phyloP scores from a whole-genome alignment of 257 asterid species.

The Salvia rosmarinus region DNA sequence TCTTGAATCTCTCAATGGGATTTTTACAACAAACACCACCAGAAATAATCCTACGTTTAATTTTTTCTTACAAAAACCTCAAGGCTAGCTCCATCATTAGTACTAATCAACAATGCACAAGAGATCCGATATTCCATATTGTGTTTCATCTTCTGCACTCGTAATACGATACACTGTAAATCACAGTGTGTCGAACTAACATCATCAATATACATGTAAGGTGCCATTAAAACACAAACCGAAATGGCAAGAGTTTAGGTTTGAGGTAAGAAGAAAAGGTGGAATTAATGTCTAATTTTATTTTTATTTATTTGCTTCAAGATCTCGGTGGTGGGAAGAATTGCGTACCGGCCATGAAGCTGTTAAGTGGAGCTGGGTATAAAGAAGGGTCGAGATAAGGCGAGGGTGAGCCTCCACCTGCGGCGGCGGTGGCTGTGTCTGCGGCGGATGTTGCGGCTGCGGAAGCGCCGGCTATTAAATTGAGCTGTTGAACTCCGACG shows the following conservation, averaged over 20 bases:
- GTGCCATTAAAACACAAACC: not conserved
- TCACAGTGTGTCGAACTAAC: not conserved
- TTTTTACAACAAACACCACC: constrained; percentile 34
- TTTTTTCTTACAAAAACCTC: constrained; percentile 17
- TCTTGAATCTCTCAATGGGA: constrained; percentile 37
- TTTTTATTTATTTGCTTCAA: constrained; percentile 15
- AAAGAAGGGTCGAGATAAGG: constrained; percentile 64
- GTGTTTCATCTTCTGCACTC: constrained; percentile 21
- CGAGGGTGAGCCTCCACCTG: constrained; percentile 23
- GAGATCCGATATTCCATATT: not conserved
- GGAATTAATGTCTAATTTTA: not conserved
- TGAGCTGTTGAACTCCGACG: constrained; percentile 61
- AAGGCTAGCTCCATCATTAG: not conserved
- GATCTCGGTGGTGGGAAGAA: constrained; percentile 98
- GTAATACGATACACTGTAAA: no score
- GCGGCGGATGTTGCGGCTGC: constrained; percentile 47
- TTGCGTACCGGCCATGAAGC: constrained; percentile 95
- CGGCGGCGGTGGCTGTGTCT: constrained; percentile 35
- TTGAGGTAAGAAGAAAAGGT: not conserved
- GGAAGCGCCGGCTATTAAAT: constrained; percentile 53
- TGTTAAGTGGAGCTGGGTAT: constrained; percentile 71
- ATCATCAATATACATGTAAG: not conserved
- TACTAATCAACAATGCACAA: not conserved
- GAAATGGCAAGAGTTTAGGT: not conserved
- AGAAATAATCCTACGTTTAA: constrained; percentile 12